Percentiles rank a stretch among this genome's conserved stretches.
These are phyloP conservation scores for Pulveroboletus sp. DNA, from an alignment of 768 basidiomycete genomes.

Conservation along the genomic window DNA sequence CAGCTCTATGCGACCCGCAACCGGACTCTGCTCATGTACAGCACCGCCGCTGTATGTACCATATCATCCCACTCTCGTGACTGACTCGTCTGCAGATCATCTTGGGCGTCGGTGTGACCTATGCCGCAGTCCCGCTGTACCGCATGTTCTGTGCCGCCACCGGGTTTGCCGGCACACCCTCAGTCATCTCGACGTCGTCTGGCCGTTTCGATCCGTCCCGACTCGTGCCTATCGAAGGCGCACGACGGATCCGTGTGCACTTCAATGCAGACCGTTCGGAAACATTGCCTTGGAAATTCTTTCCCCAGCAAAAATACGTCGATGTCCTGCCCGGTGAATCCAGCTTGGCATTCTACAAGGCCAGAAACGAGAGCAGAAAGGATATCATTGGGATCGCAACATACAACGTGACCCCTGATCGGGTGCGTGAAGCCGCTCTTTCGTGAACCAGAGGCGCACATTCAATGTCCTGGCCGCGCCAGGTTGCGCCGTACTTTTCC, in stretches of 20 bases:
- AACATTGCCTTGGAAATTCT: conserved; percentile 89
- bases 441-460: not conserved
- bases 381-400: conserved; percentile 99
- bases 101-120: conserved; percentile 79
- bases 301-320: conserved; percentile 86
- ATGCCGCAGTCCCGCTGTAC: conserved; percentile 96
- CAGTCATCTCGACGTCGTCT: conserved; percentile 59
- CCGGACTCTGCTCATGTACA: conserved; percentile 79
- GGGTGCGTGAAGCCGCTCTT: conserved; percentile 50
- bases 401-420: conserved; percentile 97
- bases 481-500: conserved; percentile 98
- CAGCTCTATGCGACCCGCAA: conserved; percentile 58
- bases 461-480: not conserved
- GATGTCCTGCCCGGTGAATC: conserved; percentile 94
- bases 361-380: conserved; percentile 77
- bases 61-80: not conserved
- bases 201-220: conserved; percentile 83
- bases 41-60: conserved; percentile 69
- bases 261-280: conserved; percentile 94
- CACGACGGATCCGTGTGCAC: conserved; percentile 83
- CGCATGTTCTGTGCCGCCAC: conserved; percentile 98
- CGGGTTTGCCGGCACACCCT: conserved; percentile 93
- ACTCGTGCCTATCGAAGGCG: conserved; percentile 68
- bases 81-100: conserved; percentile 55
- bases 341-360: conserved; percentile 93